Evolutionary conservation across 2,329 filamentous ascomycete genomes (phyloP), one percentile per base, ranked within the genome.

Genomic region (Neonectria coccinea): DNA sequence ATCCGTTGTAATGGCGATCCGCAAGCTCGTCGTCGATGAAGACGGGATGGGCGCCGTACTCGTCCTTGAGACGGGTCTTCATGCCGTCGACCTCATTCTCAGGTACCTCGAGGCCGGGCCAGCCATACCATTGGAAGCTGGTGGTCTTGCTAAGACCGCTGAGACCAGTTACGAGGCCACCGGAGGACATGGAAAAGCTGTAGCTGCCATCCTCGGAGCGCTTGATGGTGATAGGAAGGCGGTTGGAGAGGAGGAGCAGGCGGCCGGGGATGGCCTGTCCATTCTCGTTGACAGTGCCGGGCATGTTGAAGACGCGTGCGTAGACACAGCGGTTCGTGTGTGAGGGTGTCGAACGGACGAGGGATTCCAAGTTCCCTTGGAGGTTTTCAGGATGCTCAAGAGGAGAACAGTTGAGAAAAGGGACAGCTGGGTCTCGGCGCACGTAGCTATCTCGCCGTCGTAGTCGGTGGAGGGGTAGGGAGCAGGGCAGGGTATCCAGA

Each of bases 61-160:
- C 92, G 22, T 96, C 89, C 81, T 93, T 92, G 75, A 98, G 83
- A 68, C 91, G 89, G 75, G 91, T 85, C 76, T 89, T 91, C 79
- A 99, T 89, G 60, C 86, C 85, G 2, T 86, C 84, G 47, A 92
- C 87, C 79, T 98, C 95, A 59, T 89, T 87, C 68, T 97, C 92
- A 42, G 95, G 95, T 5, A 98, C 89, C 79, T 98, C 93, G 53
- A 97, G 82, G 41, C 96, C 96, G 1, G 96, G 94, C 95, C 96
- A 98, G 71, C 96, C 96, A 80, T 98, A 98, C 96, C 96, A 99
- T 79, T 96, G 92, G 80, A 98, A 98, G 71, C 91, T 95, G 27
- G 93, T 97, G 33, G 93, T 92, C 81, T 97, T 97, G 74, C 92
- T 91, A 63, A 98, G 83, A 27, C 96, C 96, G 71, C 93, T 97